Percentiles rank a stretch among this genome's conserved stretches.
Evolutionary conservation across 1,139 yeast species (phyloP).

Genomic region (Pichia sp.): DNA sequence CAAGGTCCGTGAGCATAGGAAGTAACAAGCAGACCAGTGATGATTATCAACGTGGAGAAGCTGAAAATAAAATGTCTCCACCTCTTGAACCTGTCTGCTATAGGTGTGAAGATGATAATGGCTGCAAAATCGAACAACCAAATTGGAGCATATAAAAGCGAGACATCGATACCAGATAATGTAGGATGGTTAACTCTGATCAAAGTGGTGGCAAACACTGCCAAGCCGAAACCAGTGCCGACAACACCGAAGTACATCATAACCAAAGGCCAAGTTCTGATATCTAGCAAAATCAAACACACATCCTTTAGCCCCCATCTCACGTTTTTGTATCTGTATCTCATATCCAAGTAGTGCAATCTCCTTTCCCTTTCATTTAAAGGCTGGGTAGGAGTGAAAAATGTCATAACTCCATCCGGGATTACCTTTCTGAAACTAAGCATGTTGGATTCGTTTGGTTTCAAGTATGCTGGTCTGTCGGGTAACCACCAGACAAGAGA

Average conservation of each 20-base stretch:
- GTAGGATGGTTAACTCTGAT: slow-evolving; percentile 60
- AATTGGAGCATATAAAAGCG: slow-evolving; percentile 79
- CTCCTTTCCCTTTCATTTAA: slow-evolving; percentile 49
- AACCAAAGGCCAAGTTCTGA: slow-evolving; percentile 73
- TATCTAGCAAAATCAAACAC: slow-evolving; percentile 51
- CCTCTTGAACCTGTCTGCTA: slow-evolving; percentile 64
- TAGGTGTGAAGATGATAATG: slow-evolving; percentile 68
- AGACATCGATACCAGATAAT: slow-evolving; percentile 63
- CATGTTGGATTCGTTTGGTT: slow-evolving; percentile 8
- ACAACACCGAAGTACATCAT: slow-evolving; percentile 92
- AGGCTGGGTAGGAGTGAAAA: slow-evolving; percentile 42
- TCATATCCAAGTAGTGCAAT: slow-evolving; percentile 63
- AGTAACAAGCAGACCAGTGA: slow-evolving; percentile 68
- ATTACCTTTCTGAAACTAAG: slow-evolving; percentile 21
- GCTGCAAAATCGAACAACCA: slow-evolving; percentile 87
- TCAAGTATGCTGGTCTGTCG: slow-evolving; percentile 48
- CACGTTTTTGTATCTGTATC: slow-evolving; percentile 40
- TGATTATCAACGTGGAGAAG: slow-evolving; percentile 59
- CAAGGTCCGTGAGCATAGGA: slow-evolving; percentile 72
- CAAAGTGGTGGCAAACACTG: slow-evolving; percentile 83
- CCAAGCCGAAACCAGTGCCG: slow-evolving; percentile 81
- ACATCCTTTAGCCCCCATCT: slow-evolving; percentile 64
- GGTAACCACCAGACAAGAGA: slow-evolving; percentile 81
- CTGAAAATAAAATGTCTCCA: slow-evolving; percentile 60
- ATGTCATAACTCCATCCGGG: slow-evolving; percentile 21